Evolutionary conservation across 169 alveolate genomes (phyloP), one percentile per base, ranked within the genome.

Genomic region (Plasmodium knowlesi): DNA sequence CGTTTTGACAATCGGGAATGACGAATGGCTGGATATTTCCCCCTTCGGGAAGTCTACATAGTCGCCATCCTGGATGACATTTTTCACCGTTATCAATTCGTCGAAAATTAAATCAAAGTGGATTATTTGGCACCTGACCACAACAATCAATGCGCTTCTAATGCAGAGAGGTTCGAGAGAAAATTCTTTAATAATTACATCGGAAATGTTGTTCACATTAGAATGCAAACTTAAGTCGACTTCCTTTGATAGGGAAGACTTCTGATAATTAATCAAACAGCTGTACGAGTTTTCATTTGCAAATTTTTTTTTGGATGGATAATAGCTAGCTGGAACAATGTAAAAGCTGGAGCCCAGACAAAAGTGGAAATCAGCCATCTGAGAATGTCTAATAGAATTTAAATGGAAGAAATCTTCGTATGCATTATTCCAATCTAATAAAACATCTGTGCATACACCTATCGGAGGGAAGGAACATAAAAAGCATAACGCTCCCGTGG

Each of bases 401-500:
- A 83, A 79, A 85, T 96, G 97, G 72, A 93, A 96, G 73, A 92
- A 95, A 46, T 82, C 93, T 95, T 97, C 98, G 91, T 97, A 97
- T 0, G 96, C 54, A 92, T 97, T 97, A 89, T 92, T 94, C 98
- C 98, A 97, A 73, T 97, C 98, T 95, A 97, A 93, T 67, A 97
- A 91, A 78, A 96, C 98, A 90, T 96, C 98, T 0, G 98, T 96
- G 32, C 97, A 94, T 39, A 96, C 76, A 8, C 98, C 97, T 78
- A 82, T 83, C 6, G 98, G 98, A 9, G 98, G 98, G 90, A 96
- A 97, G 41, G 94, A 46, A 76, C 98, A 97, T 92, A 71, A 78
- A 96, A 97, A 97, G 82, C 98, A 97, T 50, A 95, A 94, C 30
- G 95, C 91, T 8, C 98, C 98, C 5, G 98, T 97, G n/a, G 98